Evolutionary conservation across 2,329 filamentous ascomycete species (phyloP).

Genomic region (Aureobasidium sp.): DNA sequence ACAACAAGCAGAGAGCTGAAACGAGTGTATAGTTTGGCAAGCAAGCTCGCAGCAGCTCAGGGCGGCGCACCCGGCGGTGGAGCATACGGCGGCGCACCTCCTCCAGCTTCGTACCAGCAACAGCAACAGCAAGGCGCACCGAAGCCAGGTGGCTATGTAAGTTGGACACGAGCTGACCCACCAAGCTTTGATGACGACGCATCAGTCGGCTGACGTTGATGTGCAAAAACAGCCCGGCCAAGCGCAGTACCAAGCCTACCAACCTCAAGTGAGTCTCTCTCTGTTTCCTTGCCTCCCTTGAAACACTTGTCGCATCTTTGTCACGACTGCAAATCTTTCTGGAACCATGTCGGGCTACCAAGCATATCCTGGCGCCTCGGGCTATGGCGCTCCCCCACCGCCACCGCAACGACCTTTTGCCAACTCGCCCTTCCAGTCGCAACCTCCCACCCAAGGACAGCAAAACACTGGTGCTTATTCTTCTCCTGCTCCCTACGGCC

Average conservation of each 20-base stretch:
- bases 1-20: background rate
- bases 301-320: conserved; percentile 17
- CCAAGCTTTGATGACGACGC: conserved; percentile 11
- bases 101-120: conserved; percentile 20
- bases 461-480: conserved; percentile 19
- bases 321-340: background rate
- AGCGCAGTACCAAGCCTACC: conserved; percentile 46
- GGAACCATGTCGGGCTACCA: conserved; percentile 10
- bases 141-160: conserved; percentile 43
- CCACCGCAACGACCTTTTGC: conserved; percentile 32
- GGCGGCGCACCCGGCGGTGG: conserved; percentile 25
- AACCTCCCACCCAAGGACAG: conserved; percentile 8
- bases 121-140: conserved; percentile 10
- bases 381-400: conserved; percentile 22
- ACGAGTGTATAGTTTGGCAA: conserved; percentile 21
- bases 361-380: conserved; percentile 19
- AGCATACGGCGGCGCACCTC: conserved; percentile 21
- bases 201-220: conserved; percentile 16
- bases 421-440: conserved; percentile 18
- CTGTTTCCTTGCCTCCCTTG: conserved; percentile 15
- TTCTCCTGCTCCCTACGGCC: conserved; percentile 23
- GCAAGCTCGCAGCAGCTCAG: conserved; percentile 38
- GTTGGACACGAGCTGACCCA: conserved; percentile 25
- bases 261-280: conserved; percentile 19
- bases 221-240: conserved; percentile 23